Conservation (phyloP, 441 rosid genomes). For the Capsella rubella region DNA sequence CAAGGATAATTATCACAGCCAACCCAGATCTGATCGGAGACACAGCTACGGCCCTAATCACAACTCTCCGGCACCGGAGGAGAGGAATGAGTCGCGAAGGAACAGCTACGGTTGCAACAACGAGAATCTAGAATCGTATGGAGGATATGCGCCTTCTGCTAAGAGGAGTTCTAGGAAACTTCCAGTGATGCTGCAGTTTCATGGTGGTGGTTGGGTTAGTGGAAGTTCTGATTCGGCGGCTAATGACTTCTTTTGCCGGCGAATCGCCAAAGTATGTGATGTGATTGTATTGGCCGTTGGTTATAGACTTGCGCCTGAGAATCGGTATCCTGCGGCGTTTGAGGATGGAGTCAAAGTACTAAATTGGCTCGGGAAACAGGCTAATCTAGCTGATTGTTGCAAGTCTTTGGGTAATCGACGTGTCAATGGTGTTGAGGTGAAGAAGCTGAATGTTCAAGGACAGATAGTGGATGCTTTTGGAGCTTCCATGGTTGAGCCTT, state of each 20-base stretch:
- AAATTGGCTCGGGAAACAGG: constrained; percentile 74
- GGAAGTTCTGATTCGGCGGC: constrained; percentile 64
- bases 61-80: constrained; percentile 49
- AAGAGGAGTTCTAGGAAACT: constrained; percentile 53
- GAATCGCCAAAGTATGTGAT: constrained; percentile 67
- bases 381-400: constrained; percentile 65
- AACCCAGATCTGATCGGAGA: constrained; percentile 45
- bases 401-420: constrained; percentile 46
- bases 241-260: constrained; percentile 68
- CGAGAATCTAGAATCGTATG: constrained; percentile 39
- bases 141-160: constrained; percentile 54
- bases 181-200: constrained; percentile 74
- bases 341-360: constrained; percentile 75
- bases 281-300: constrained; percentile 75
- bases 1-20: constrained; percentile 20
- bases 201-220: constrained; percentile 74
- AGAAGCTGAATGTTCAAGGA: constrained; percentile 65
- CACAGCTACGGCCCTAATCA: constrained; percentile 46
- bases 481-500: constrained; percentile 96
- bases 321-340: constrained; percentile 65
- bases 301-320: constrained; percentile 79
- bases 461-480: constrained; percentile 86
- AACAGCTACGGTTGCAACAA: constrained; percentile 37
- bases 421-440: constrained; percentile 62
- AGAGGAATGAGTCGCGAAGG: constrained; percentile 34